A percentile compares a stretch with the other conserved stretches of the same genome.
Conservation (phyloP, 768 basidiomycete species). For the Clitopilus hobsonii region DNA sequence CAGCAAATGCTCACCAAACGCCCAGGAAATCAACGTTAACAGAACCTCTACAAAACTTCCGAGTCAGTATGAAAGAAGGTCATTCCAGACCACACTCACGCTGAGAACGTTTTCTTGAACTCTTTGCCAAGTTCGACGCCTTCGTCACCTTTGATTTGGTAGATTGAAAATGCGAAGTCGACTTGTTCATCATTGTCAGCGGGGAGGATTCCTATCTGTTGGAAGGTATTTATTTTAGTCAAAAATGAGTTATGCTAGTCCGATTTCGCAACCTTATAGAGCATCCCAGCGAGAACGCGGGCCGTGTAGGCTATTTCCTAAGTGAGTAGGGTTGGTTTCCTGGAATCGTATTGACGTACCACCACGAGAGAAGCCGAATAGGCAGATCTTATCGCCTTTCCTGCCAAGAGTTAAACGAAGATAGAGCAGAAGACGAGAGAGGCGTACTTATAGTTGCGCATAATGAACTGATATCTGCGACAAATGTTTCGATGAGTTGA, state of each 20-base stretch:
- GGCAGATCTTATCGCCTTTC: slow-evolving; percentile 23
- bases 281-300: slow-evolving; percentile 26
- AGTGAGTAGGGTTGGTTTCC: neutral
- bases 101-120: slow-evolving; percentile 25
- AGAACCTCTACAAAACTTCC: slow-evolving; percentile 3
- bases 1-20: slow-evolving; percentile 20
- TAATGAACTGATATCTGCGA: slow-evolving; percentile 17
- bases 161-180: slow-evolving; percentile 30
- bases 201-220: slow-evolving; percentile 26
- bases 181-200: slow-evolving; percentile 25
- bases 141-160: slow-evolving; percentile 18
- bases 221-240: too few relatives aligned
- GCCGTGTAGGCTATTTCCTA: slow-evolving; percentile 20
- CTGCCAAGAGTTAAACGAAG: slow-evolving; percentile 5
- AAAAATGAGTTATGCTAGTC: too few relatives aligned
- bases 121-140: slow-evolving; percentile 25
- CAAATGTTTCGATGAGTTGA: neutral
- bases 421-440: neutral
- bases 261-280: slow-evolving; percentile 23
- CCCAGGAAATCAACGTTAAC: slow-evolving; percentile 28
- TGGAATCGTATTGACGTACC: slow-evolving; percentile 5
- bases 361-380: slow-evolving; percentile 25
- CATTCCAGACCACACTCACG: slow-evolving; percentile 8
- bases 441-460: slow-evolving; percentile 18
- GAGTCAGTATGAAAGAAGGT: neutral